Evolutionary conservation across 495 filamentous ascomycete species (phyloP), one percentile per base, ranked within the genome.

Genomic region (Penicillium flavigenum): DNA sequence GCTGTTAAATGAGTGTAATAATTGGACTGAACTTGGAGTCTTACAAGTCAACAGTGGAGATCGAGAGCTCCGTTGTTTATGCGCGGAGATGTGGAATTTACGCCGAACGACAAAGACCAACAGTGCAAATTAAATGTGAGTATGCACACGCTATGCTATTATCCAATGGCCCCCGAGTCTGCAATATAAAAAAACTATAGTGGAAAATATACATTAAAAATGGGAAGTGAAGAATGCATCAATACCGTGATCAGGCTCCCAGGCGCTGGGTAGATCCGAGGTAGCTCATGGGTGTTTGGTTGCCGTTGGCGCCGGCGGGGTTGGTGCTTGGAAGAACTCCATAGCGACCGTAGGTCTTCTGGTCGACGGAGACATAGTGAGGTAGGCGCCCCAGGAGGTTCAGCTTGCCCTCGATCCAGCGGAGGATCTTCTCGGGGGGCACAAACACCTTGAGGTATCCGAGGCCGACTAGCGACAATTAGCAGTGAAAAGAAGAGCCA

Each of bases 331-430:
- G 92, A 20, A 97, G 75, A 17, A 97, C 89, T 1, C 92, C 92
- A 66, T 93, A 96, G 47, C 92, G 81, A n/a, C 92, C 92, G 65
- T 91, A 95, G n/a, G 88, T 95, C 81, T 95, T 96, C 68, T 96
- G 92, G 65, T 97, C 92, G 12, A 97, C 84, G 19, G 88, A 92
- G 16, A 97, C 86, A 64, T 95, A 97, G 72, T 93, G 88, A 16
- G 92, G 91, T 38, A 96, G 72, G 55, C 89, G 79, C 14, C 85
- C 89, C 4, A 95, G 77, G 19, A 96, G 80, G 61, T 96, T 93
- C 51, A 95, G 64, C 69, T 90, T 95, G 19, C 82, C 81, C 72
- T 97, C 92, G 49, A 96, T 83, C 83, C 83, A 96, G 47, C 92
- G 79, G 39, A 96, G 75, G 26, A 86, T 72, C 75, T 85, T 86